Evolutionary conservation across 2,329 filamentous ascomycete genomes (phyloP), one percentile per base, ranked within the genome.

Genomic region (Aspergillus sp.): DNA sequence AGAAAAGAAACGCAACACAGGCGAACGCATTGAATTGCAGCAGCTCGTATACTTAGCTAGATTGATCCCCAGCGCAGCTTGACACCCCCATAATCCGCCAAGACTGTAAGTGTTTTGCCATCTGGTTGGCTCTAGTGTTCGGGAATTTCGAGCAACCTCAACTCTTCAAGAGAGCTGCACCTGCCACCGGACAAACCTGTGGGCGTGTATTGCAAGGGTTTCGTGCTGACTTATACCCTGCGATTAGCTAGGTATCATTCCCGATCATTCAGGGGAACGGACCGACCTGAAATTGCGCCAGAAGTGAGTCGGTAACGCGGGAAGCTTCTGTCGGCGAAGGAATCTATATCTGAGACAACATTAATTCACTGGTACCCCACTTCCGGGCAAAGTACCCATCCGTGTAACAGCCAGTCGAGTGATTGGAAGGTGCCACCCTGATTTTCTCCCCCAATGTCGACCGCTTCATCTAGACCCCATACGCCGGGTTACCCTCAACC

Each of bases 381-480:
- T 59, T 57, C 59, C 59, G 52, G 45, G 54, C 61, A 57, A 52
- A 56, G 52, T 55, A 60, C 53, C 58, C 60, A 61, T 57, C 60
- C 51, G 65, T 65, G 63, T 64, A 60, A 65, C 63, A 60, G 59
- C 52, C 56, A 52, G 47, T 56, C 56, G 39, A 56, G 59, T 58
- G 57, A 61, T 58, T 60, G 56, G 64, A 62, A 62, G 63, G 62
- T 57, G 58, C 65, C 55, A 58, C 64, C 56, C 26, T 59, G 49
- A 63, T 49, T 51, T 32, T 46, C 53, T 62, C 52, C 57, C 63
- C 52, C 63, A 61, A 77, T 77, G 75, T 68, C 71, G 59, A 68
- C 70, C 50, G 55, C 72, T 55, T 65, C 73, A 60, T 70, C 69
- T 58, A 66, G 74, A 66, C 75, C 76, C 49, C 71, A 73, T 65